Evolutionary conservation across 805 yeast species (phyloP), one percentile per base, ranked within the genome.

Genomic region (Tetrapisispora nanseiensis): DNA sequence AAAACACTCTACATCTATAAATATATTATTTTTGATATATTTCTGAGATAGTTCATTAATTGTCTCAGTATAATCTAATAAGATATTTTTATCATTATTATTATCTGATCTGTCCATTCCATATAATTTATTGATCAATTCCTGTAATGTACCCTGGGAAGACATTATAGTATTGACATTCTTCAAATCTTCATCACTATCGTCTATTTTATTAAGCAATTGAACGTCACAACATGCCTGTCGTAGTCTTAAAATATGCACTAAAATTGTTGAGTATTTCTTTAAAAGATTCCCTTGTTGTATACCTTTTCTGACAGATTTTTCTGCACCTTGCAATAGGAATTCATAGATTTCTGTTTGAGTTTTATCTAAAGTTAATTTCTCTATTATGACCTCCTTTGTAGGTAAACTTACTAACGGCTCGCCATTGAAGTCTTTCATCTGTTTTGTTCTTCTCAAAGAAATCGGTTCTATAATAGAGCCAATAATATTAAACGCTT

Each of bases 221-320:
- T 76, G 76, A 15, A 82, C 71, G 57, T 90, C 96, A 55, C 95
- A 86, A 57, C 97, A 90, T 0, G 82, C 74, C 58, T 90, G 97
- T 45, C 97, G 70, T 30, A 90, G 68, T 43, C 97, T 69, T 48
- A 90, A 61, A 41, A 90, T 81, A 56, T 85, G 92, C 2, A 92
- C 81, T 50, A 90, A 66, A 50, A 90, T 85, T 23, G 83, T 78
- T 2, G 92, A 76, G 58, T 85, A 90, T 42, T 75, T 76, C 47
- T 76, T 78, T 50, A 84, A 58, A n/a, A 83, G 63, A 45, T 79
- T 75, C 4, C 95, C 96, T 3, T 71, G 66, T 29, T 67, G 72
- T 47, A 81, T 50, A 32, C 82, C 81, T 37, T 72, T 77, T 31
- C 65, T 66, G 43, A 82, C 82, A 7, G 85, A 71, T 11, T 64